Evolutionary conservation across 2,329 filamentous ascomycete genomes (phyloP).

Genomic region (Tolypocladium pustulatum): DNA sequence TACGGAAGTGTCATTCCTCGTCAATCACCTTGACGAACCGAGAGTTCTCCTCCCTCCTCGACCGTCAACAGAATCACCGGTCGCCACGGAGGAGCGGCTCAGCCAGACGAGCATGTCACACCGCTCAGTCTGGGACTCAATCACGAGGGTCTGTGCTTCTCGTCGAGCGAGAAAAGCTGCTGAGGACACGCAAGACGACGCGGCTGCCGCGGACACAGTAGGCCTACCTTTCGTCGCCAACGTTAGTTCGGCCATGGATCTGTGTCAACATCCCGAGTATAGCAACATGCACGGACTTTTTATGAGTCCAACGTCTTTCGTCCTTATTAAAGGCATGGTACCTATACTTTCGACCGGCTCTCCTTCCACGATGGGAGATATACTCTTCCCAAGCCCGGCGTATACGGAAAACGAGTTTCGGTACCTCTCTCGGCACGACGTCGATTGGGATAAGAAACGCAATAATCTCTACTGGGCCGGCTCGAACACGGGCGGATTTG

Average conservation of each 20-base stretch:
- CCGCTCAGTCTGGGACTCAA: constrained; percentile 16
- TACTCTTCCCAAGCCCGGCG: constrained; percentile 40
- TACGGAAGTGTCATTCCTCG: constrained; percentile 28
- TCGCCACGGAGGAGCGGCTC: too few species aligned
- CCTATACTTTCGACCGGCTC: constrained; percentile 36
- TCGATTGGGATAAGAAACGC: constrained; percentile 36
- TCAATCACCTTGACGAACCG: constrained; percentile 40
- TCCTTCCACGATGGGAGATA: constrained; percentile 36
- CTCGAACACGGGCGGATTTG: constrained; percentile 39
- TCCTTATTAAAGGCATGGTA: constrained; percentile 25
- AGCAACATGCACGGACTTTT: constrained; percentile 32
- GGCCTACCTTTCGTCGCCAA: constrained; percentile 26
- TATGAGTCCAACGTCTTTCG: constrained; percentile 29
- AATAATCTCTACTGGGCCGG: constrained; percentile 48
- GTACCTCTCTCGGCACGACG: constrained; percentile 33
- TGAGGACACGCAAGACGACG: fast-evolving
- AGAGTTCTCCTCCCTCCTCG: too few species aligned
- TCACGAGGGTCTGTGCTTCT: constrained; percentile 12
- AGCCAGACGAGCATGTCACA: constrained; percentile 15
- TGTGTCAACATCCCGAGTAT: constrained; percentile 36
- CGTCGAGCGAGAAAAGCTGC: too few species aligned
- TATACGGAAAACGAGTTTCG: constrained; percentile 31
- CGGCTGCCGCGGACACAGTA: not conserved
- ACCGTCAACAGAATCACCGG: constrained; percentile 18
- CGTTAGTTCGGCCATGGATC: constrained; percentile 15